Base-by-base conservation (phyloP, 2,329 filamentous ascomycete genomes). In the Hirsutella minnesotensis region DNA sequence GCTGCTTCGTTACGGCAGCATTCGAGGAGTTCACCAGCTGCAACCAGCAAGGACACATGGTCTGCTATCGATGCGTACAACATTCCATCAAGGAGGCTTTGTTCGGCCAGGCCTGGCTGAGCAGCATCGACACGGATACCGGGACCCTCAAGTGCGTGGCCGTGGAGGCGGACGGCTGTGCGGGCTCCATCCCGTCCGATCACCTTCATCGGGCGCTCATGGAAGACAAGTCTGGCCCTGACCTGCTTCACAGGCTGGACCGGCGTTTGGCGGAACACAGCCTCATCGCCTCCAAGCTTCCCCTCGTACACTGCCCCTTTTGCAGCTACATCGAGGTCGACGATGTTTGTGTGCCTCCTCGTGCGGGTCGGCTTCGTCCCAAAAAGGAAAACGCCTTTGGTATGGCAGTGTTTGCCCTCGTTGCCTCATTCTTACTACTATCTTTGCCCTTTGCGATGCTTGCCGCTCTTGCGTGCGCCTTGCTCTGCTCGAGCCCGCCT, bases 321-420 rank as follows among this genome's bases (percentile, higher is more conserved):
- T 98, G 90, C 68, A 73, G 73, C 50, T 98, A 96, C 56, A 87
- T 87, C 27, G 92, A 96, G 66, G 72, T 88, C 21, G 87, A 95
- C 60, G 81, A 86, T 44, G 66, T 83, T 16, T 86, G 85, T 56
- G 67, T 81, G 19, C 79, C 78, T 10, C 63, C 63, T 38, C 62
- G 63, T 41, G 70, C 76, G 44, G 62, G 73, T 20, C 64, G 65
- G 20, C 75, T 81, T 57, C 75, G 68, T 37, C 59, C 85, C 44
- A 75, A 74, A 46, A 62, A 69, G 33, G 67, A 72, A 51, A 70
- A 64, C 51, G 49, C 74, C 36, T 64, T 63, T 50, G 69, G 67
- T 46, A 51, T 72, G 39, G 49, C 67, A 21, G 67, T 81, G 24
- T 62, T 83, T 7, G 44, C 72, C 39, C 51, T 74, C 38, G 71